Evolutionary conservation across 2,329 filamentous ascomycete species (phyloP).

Genomic region (Pyrenochaeta sp.): DNA sequence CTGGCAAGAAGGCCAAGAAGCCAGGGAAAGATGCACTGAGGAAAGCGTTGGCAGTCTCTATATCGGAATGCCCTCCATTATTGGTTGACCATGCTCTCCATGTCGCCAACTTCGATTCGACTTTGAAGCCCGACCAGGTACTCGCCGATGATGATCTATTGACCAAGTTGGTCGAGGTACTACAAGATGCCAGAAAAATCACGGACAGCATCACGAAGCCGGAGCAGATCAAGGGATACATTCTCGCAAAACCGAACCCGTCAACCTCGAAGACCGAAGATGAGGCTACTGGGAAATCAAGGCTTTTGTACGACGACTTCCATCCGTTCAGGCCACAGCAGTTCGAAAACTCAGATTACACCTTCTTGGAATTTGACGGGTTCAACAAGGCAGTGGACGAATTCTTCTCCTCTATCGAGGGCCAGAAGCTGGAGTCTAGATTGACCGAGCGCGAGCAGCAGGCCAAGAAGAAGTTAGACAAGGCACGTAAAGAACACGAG

Average conservation of each 20-base stretch:
- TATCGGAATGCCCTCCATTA: constrained; percentile 87
- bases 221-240: constrained; percentile 78
- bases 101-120: constrained; percentile 72
- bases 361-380: constrained; percentile 77
- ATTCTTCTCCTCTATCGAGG: constrained; percentile 96
- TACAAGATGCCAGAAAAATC: constrained; percentile 74
- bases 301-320: constrained; percentile 87
- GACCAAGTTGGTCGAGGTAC: constrained; percentile 69
- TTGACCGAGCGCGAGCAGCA: constrained; percentile 81
- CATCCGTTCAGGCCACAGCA: constrained; percentile 89
- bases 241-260: constrained; percentile 72
- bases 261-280: constrained; percentile 44
- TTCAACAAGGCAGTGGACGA: constrained; percentile 96
- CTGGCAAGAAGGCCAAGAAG: constrained; percentile 72
- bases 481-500: constrained; percentile 82
- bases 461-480: constrained; percentile 83
- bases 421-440: constrained; percentile 86
- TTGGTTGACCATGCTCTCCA: constrained; percentile 86
- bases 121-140: constrained; percentile 71
- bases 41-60: constrained; percentile 80
- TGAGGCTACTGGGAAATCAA: constrained; percentile 52
- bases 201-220: constrained; percentile 73
- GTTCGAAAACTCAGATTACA: constrained; percentile 71
- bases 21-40: constrained; percentile 78
- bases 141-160: constrained; percentile 71